phyloP scores from a whole-genome alignment of 192 early-diverging fungal genomes.

The Dimargaris cristalligena region DNA sequence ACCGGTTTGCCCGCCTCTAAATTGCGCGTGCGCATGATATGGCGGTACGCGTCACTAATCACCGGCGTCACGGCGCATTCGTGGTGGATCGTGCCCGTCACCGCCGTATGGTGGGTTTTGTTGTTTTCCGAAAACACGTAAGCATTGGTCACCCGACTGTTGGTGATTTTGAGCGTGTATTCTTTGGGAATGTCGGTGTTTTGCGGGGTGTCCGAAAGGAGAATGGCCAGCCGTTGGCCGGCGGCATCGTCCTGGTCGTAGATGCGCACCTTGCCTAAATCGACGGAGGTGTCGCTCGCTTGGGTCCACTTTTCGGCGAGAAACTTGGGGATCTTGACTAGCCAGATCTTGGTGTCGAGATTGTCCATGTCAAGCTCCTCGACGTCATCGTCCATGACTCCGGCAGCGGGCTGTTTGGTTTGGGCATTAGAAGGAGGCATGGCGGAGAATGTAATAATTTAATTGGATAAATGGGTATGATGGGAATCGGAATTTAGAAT shows the following conservation, averaged over 20 bases:
- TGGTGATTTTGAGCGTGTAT: slow-evolving; percentile 60
- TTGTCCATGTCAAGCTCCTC: slow-evolving; percentile 52
- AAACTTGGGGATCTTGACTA: slow-evolving; percentile 86
- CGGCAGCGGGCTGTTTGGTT: neutral
- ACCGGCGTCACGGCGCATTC: slow-evolving; percentile 49
- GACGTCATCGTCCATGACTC: slow-evolving; percentile 37
- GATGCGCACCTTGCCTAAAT: slow-evolving; percentile 66
- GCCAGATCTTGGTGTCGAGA: slow-evolving; percentile 65
- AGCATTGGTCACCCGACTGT: slow-evolving; percentile 48
- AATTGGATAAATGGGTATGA: too few species aligned
- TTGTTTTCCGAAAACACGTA: slow-evolving; percentile 62
- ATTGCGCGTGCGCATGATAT: slow-evolving; percentile 49
- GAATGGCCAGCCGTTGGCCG: slow-evolving; percentile 38
- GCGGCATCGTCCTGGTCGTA: slow-evolving; percentile 37
- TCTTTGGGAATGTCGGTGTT: slow-evolving; percentile 56
- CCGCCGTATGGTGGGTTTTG: slow-evolving; percentile 30
- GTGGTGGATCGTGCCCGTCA: slow-evolving; percentile 52
- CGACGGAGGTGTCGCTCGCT: slow-evolving; percentile 41
- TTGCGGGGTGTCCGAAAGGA: slow-evolving; percentile 44
- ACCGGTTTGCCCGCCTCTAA: slow-evolving; percentile 34
- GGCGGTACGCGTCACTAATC: slow-evolving; percentile 37
- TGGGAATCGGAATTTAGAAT: too few species aligned
- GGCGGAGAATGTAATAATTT: too few species aligned
- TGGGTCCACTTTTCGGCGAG: slow-evolving; percentile 70
- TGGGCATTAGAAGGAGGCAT: too few species aligned